These are phyloP conservation scores for Mentha longifolia DNA, from an alignment of 257 asterid species.

Conservation along the genomic window DNA sequence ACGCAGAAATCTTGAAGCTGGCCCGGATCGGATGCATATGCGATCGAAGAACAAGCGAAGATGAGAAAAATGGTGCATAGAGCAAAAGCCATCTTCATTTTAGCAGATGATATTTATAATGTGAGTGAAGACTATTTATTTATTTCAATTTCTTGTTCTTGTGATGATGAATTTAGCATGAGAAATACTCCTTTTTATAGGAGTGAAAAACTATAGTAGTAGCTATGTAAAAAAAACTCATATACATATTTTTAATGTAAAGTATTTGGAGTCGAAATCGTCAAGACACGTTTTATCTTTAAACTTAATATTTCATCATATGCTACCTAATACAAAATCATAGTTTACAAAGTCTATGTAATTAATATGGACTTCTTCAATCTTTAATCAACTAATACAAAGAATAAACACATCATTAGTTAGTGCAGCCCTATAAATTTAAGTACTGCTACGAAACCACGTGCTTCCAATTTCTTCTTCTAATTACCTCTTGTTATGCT, in stretches of 20 bases:
- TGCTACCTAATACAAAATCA: neutral
- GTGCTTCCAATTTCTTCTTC: too few relatives aligned
- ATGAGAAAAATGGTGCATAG: neutral
- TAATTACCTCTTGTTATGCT: too few relatives aligned
- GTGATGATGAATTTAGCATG: neutral
- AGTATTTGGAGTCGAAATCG: neutral
- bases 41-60: neutral
- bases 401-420: too few relatives aligned
- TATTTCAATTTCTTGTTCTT: neutral
- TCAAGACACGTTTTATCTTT: neutral
- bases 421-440: too few relatives aligned
- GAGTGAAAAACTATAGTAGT: neutral
- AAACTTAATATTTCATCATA: neutral
- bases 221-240: neutral
- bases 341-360: neutral
- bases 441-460: too few relatives aligned
- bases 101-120: neutral
- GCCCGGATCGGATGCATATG: conserved; percentile 22
- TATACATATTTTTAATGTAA: neutral
- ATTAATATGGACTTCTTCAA: neutral
- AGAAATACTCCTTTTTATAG: conserved; percentile 7
- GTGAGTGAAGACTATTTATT: neutral
- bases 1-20: conserved; percentile 33
- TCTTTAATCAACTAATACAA: too few relatives aligned
- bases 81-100: neutral